Base-by-base conservation (phyloP, 2,329 filamentous ascomycete genomes). In the Ophiostoma sp. region DNA sequence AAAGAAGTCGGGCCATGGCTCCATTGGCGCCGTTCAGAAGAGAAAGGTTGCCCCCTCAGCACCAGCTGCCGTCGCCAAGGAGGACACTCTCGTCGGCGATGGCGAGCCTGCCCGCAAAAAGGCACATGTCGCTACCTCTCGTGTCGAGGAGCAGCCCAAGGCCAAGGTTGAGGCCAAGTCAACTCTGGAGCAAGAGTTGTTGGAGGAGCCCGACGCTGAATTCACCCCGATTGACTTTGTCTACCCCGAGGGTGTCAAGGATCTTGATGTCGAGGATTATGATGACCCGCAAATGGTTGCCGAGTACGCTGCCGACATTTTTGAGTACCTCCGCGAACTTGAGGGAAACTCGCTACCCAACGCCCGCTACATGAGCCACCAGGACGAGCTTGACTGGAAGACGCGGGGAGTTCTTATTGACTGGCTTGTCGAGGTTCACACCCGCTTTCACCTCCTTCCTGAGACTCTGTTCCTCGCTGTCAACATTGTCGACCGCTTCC, bases 361-460 rank as follows among this genome's bases (percentile, higher is more conserved):
- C 81, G 90, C 93, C 23, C 83, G 95, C 73, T 99, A 99, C 83
- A 99, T 99, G 89, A 87, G 91, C 68, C 92, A 94, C 80, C 95
- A 99, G 79, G 91, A 92, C 74, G 93, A 97, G 76, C 85, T 99
- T 15, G 94, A 97, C 80, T 99, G 95, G 95, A 97, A 97, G 86
- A 97, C 96, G 83, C 92, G 95, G 76, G 94, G 94, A 73, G 97
- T 99, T 75, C 87, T 99, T 69, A 89, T 98, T 74, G 95, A 99
- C 82, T 99, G 95, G 95, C 86, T 99, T 74, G 94, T 99, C 73
- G 95, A 99, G 80, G 95, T 99, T 66, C 95, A 99, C 83, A 97
- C 93, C 31, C 92, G 94, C 71, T 99, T 98, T 84, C 91, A 95
- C 75, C 88, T 99, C 23, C 87, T 98, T 60, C 95, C 95, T 31